A percentile compares a stretch with the other conserved stretches of the same genome.
Conservation (phyloP, 805 yeast species). For the Ogataea degrootiae region DNA sequence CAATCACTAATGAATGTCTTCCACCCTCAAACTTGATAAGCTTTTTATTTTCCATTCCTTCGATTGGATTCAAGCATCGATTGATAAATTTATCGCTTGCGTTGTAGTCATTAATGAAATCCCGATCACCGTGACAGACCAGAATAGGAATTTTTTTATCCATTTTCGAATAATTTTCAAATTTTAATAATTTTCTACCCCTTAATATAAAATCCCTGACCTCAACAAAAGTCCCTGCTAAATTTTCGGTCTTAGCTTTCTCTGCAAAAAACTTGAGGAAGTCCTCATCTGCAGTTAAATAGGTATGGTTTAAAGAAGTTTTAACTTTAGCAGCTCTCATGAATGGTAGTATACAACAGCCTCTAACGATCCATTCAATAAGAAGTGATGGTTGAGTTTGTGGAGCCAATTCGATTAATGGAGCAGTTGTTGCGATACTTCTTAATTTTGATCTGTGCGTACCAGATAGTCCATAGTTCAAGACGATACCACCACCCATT, state of each 20-base stretch:
- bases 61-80: constrained; percentile 18
- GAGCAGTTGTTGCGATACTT: constrained; percentile 51
- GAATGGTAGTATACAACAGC: constrained; percentile 42
- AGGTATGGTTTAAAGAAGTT: constrained; percentile 51
- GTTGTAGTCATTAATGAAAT: constrained; percentile 51
- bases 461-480: constrained; percentile 60
- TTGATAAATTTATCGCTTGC: constrained; percentile 41
- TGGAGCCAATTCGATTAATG: constrained; percentile 56
- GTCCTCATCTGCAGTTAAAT: constrained; percentile 44
- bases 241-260: constrained; percentile 35
- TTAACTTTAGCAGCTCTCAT: constrained; percentile 38
- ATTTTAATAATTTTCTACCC: constrained; percentile 48
- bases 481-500: constrained; percentile 74
- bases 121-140: constrained; percentile 60
- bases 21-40: constrained; percentile 26
- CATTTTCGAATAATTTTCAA: constrained; percentile 32
- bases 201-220: constrained; percentile 57
- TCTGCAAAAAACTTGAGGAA: constrained; percentile 42
- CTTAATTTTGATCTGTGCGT: constrained; percentile 40
- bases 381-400: constrained; percentile 49
- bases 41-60: constrained; percentile 26
- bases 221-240: constrained; percentile 53
- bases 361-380: constrained; percentile 37
- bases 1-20: constrained; percentile 43
- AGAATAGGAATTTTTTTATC: constrained; percentile 43